Conservation (phyloP, 1,139 yeast species). For the Blastobotrys serpentis region DNA sequence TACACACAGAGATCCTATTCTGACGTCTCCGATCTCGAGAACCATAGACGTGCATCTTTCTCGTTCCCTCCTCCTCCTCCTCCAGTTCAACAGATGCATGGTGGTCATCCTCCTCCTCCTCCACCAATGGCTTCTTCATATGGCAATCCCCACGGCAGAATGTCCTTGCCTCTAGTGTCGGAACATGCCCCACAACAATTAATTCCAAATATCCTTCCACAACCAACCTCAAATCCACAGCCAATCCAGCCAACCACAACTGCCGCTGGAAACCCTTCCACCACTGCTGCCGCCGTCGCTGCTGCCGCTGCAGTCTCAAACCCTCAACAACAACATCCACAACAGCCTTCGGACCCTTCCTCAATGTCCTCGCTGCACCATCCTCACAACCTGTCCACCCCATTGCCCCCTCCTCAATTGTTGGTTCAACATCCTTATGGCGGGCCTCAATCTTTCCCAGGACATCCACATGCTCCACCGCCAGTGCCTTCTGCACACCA, state of each 20-base stretch:
- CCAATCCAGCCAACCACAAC: constrained; percentile 7
- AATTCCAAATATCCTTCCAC: constrained; percentile 17
- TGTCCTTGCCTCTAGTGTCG: constrained; percentile 7
- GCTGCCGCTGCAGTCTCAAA: constrained; percentile 9
- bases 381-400: constrained; percentile 5
- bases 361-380: constrained; percentile 7
- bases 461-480: constrained; percentile 4
- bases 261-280: not conserved
- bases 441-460: not conserved
- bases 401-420: constrained; percentile 19
- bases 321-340: not conserved
- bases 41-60: constrained; percentile 5
- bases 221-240: constrained; percentile 20
- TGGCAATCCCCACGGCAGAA: not conserved
- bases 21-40: constrained; percentile 13
- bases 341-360: not conserved
- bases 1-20: constrained; percentile 10
- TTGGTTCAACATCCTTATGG: constrained; percentile 9
- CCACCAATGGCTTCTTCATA: not conserved
- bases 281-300: constrained; percentile 8
- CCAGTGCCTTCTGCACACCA: too few species aligned
- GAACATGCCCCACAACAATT: constrained; percentile 19
- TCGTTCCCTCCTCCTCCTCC: constrained; percentile 10
- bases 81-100: not conserved
- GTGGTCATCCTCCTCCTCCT: not conserved